Percentiles rank a stretch among this genome's conserved stretches.
Conservation (phyloP, 805 yeast genomes). For the Myxozyma vanderwaltii region DNA sequence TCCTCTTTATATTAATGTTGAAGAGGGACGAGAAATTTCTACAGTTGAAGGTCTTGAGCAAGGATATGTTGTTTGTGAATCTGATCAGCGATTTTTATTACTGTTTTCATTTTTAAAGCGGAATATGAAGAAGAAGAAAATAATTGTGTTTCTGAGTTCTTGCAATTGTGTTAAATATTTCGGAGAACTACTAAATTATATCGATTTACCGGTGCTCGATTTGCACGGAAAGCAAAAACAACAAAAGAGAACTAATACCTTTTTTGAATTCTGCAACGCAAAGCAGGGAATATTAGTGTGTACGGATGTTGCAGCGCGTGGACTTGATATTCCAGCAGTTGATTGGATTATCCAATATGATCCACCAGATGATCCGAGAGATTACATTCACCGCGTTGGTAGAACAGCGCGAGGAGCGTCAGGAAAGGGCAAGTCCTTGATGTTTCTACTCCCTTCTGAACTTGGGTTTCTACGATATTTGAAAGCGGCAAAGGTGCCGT, state of each 20-base stretch:
- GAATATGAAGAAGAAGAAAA: slow-evolving; percentile 80
- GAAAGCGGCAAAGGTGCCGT: slow-evolving; percentile 95
- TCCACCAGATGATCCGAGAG: slow-evolving; percentile 99
- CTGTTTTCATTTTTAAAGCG: slow-evolving; percentile 91
- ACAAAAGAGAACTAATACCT: slow-evolving; percentile 97
- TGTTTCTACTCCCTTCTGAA: slow-evolving; percentile 94
- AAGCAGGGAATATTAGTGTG: slow-evolving; percentile 89
- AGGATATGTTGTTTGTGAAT: slow-evolving; percentile 96
- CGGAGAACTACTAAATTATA: slow-evolving; percentile 91
- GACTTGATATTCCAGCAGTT: slow-evolving; percentile 96
- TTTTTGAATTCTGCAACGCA: slow-evolving; percentile 97
- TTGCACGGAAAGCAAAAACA: slow-evolving; percentile 98
- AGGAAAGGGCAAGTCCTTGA: slow-evolving; percentile 89
- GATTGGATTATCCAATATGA: slow-evolving; percentile 99
- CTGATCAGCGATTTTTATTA: slow-evolving; percentile 88
- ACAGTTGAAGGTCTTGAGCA: slow-evolving; percentile 98
- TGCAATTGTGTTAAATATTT: slow-evolving; percentile 97
- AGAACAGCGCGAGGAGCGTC: slow-evolving; percentile 89
- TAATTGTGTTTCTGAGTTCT: slow-evolving; percentile 92
- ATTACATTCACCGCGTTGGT: slow-evolving; percentile 97
- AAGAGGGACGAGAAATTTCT: slow-evolving; percentile 74
- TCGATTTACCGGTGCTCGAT: slow-evolving; percentile 94
- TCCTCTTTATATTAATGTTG: slow-evolving; percentile 91
- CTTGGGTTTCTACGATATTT: slow-evolving; percentile 91
- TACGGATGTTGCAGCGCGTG: slow-evolving; percentile 99